Evolutionary conservation across 139 green algal genomes (phyloP).

Genomic region (Edaphochlamys debaryana): DNA sequence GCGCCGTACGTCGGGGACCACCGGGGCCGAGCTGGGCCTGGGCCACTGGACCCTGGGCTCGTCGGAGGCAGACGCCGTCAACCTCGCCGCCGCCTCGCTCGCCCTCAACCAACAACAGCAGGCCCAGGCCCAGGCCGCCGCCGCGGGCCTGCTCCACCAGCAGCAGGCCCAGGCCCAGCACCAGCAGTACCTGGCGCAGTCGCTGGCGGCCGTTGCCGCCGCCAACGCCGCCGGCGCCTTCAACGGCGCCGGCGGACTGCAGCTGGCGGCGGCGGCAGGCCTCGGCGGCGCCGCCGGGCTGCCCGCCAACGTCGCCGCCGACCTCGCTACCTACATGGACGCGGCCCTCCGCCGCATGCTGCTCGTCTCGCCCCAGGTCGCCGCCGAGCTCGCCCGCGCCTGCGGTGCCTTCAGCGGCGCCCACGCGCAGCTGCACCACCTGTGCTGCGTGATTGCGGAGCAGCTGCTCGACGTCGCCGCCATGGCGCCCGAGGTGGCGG

Average conservation of each 20-base stretch:
- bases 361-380: conserved; percentile 25
- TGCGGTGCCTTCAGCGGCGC: conserved; percentile 35
- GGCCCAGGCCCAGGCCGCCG: not conserved
- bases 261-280: not conserved
- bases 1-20: no score
- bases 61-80: conserved; percentile 4
- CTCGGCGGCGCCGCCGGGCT: not conserved
- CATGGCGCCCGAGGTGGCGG: conserved; percentile 33
- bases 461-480: conserved; percentile 40
- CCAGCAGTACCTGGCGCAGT: conserved; percentile 17
- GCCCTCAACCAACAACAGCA: conserved; percentile 25
- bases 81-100: not conserved
- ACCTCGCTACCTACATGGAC: conserved; percentile 20
- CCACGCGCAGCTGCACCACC: conserved; percentile 34
- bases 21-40: no score
- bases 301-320: not conserved
- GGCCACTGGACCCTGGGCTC: no score
- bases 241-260: not conserved
- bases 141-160: not conserved
- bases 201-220: conserved; percentile 26
- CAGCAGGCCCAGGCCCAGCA: conserved; percentile 16
- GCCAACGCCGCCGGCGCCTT: conserved; percentile 14
- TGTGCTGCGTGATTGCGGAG: conserved; percentile 39
- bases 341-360: conserved; percentile 25
- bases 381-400: conserved; percentile 20